These are phyloP conservation scores for Chalciporus sphaerocephalus DNA, from an alignment of 768 basidiomycete genomes.

Conservation along the genomic window DNA sequence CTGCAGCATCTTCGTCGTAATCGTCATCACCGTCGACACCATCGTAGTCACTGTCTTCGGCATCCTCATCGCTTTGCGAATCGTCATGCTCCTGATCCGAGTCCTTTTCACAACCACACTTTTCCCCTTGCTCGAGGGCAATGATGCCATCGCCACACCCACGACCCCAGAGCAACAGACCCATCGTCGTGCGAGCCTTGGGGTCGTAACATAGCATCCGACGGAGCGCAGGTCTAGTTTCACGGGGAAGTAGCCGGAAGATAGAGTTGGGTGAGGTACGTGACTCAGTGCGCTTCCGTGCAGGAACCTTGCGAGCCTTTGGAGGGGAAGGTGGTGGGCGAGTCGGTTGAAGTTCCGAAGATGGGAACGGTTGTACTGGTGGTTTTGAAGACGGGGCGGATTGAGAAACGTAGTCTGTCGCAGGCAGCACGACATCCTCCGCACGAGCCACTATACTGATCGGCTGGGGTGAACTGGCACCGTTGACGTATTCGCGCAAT, in stretches of 20 bases:
- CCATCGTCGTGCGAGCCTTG: slow-evolving; percentile 82
- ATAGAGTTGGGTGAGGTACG: slow-evolving; percentile 66
- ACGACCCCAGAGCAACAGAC: slow-evolving; percentile 80
- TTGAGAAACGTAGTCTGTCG: slow-evolving; percentile 3
- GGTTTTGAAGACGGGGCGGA: slow-evolving; percentile 3
- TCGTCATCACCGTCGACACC: slow-evolving; percentile 18
- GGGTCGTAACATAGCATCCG: slow-evolving; percentile 95
- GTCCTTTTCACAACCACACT: slow-evolving; percentile 63
- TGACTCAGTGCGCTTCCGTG: slow-evolving; percentile 23
- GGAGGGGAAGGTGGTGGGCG: slow-evolving; percentile 26
- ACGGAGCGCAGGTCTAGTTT: slow-evolving; percentile 83
- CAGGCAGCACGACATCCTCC: background rate
- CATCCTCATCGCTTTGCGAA: slow-evolving; percentile 42
- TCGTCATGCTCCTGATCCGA: slow-evolving; percentile 22
- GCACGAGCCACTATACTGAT: background rate
- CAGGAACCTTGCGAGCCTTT: slow-evolving; percentile 35
- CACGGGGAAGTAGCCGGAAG: slow-evolving; percentile 91
- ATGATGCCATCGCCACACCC: slow-evolving; percentile 73
- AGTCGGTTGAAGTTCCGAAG: slow-evolving; percentile 19
- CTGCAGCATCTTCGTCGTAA: slow-evolving; percentile 75
- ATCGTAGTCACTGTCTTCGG: slow-evolving; percentile 32
- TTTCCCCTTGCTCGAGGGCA: slow-evolving; percentile 31
- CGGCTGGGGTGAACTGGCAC: slow-evolving; percentile 5
- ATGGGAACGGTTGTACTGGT: slow-evolving; percentile 7
- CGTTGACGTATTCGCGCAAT: slow-evolving; percentile 1